Evolutionary conservation across 768 basidiomycete genomes (phyloP).

Genomic region (Leccinum obscurum): DNA sequence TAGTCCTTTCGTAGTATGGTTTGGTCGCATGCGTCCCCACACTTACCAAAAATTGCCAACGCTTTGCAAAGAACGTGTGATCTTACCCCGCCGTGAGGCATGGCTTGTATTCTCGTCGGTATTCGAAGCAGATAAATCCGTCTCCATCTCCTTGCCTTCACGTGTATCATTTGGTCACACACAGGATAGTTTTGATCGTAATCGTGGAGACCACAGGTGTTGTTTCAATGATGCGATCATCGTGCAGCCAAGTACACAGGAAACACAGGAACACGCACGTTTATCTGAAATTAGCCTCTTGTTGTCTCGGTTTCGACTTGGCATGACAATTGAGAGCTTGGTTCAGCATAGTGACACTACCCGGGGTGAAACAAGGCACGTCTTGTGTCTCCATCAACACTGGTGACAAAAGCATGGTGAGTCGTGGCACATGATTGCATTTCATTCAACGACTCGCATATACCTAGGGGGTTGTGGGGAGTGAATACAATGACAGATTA

Average conservation of each 20-base stretch:
- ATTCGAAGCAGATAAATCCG: not conserved
- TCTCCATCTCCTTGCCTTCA: not conserved
- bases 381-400: not conserved
- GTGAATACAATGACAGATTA: constrained; percentile 29
- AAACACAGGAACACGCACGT: not conserved
- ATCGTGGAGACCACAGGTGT: not conserved
- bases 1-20: not conserved
- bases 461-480: constrained; percentile 12
- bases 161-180: not conserved
- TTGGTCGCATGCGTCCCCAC: not conserved
- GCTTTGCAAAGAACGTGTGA: no score
- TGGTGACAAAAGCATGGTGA: not conserved
- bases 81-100: no score
- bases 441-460: constrained; percentile 13
- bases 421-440: constrained; percentile 7
- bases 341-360: not conserved
- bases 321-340: not conserved
- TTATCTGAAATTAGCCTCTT: not conserved
- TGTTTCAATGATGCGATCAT: not conserved
- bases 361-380: not conserved
- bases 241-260: not conserved
- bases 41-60: no score
- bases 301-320: not conserved
- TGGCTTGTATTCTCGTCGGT: no score
- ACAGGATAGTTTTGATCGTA: not conserved